Percentiles rank a stretch among this genome's conserved stretches.
Evolutionary conservation across 2,329 filamentous ascomycete genomes (phyloP).

Genomic region (Plenodomus lindquistii): DNA sequence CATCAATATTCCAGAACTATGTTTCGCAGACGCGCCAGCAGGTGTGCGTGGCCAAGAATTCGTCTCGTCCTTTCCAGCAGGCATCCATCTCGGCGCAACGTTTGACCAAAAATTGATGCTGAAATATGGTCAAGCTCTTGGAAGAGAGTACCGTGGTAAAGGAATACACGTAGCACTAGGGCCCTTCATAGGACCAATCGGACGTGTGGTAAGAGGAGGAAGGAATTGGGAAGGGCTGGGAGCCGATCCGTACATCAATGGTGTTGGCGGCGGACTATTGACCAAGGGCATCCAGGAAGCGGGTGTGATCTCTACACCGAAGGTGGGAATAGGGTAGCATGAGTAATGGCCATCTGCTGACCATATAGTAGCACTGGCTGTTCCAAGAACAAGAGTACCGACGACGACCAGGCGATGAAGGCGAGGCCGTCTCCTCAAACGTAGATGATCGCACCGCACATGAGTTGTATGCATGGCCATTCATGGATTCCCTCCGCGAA

Average conservation of each 20-base stretch:
- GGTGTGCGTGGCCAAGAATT: slow-evolving; percentile 39
- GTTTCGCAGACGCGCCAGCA: slow-evolving; percentile 45
- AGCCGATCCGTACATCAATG: slow-evolving; percentile 66
- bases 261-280: slow-evolving; percentile 54
- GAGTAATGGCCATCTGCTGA: slow-evolving; percentile 33
- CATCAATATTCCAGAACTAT: slow-evolving; percentile 44
- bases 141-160: slow-evolving; percentile 72
- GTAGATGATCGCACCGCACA: slow-evolving; percentile 67
- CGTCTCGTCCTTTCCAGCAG: slow-evolving; percentile 37
- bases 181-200: slow-evolving; percentile 70
- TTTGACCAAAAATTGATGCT: slow-evolving; percentile 73
- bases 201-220: slow-evolving; percentile 71
- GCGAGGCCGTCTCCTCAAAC: slow-evolving; percentile 64
- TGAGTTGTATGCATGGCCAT: slow-evolving; percentile 70
- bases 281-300: slow-evolving; percentile 57
- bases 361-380: slow-evolving; percentile 39
- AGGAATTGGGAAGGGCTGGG: slow-evolving; percentile 77
- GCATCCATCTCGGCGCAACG: slow-evolving; percentile 61
- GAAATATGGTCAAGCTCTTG: slow-evolving; percentile 66
- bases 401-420: slow-evolving; percentile 42
- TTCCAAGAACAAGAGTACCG: slow-evolving; percentile 62
- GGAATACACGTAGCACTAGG: slow-evolving; percentile 72
- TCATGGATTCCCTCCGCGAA: slow-evolving; percentile 62
- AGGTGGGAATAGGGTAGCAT: too few species aligned
- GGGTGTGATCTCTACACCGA: slow-evolving; percentile 45